Evolutionary conservation across 2,329 filamentous ascomycete genomes (phyloP).

Genomic region (Neocucurbitaria cava): DNA sequence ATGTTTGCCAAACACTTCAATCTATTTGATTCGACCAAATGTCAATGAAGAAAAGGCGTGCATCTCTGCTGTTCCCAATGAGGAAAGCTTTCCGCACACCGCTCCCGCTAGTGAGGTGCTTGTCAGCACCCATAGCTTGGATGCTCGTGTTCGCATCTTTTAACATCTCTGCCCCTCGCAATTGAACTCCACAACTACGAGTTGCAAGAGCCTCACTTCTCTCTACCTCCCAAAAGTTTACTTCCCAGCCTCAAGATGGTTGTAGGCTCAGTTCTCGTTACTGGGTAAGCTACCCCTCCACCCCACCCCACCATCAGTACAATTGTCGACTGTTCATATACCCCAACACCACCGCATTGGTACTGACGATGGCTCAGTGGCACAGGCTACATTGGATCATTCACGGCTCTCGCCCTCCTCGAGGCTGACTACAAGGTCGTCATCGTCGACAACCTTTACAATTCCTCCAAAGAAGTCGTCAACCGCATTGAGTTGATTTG

Average conservation of each 20-base stretch:
- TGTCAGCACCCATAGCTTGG: conserved; percentile 14
- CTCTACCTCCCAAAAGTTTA: background rate
- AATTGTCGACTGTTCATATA: background rate
- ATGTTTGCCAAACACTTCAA: background rate
- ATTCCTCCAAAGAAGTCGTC: conserved; percentile 88
- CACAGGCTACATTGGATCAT: conserved; percentile 98
- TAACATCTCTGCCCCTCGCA: conserved; percentile 25
- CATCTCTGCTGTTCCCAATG: conserved; percentile 9
- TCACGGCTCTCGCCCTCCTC: conserved; percentile 90
- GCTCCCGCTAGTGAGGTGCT: conserved; percentile 16
- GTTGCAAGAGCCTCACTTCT: conserved; percentile 1
- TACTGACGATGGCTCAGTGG: conserved; percentile 65
- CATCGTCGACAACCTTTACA: conserved; percentile 96
- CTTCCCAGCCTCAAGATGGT: conserved; percentile 62
- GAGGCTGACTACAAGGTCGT: conserved; percentile 96
- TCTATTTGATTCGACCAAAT: background rate
- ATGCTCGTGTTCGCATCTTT: conserved; percentile 22
- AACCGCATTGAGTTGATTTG: conserved; percentile 94
- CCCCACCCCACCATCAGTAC: conserved; percentile 24
- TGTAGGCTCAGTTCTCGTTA: conserved; percentile 87
- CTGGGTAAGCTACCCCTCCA: conserved; percentile 70
- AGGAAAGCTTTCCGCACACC: conserved; percentile 27
- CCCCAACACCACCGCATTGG: background rate
- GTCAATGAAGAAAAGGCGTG: background rate
- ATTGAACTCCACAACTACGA: conserved; percentile 3